Evolutionary conservation across 768 basidiomycete species (phyloP), one percentile per base, ranked within the genome.

Genomic region (Gyrodon lividus): DNA sequence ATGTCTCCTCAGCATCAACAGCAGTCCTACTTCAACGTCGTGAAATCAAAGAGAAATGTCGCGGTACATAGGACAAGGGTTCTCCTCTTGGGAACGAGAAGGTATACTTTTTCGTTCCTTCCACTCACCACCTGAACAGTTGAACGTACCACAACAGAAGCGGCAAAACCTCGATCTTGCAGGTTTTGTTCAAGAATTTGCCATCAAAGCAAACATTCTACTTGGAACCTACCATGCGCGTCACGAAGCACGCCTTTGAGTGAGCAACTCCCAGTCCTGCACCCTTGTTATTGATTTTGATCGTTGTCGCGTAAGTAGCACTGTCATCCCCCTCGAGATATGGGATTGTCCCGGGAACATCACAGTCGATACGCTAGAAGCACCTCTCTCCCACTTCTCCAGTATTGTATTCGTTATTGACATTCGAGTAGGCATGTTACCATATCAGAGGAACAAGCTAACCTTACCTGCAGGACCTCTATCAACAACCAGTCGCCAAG

Each of bases 291-390:
- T 10, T n/a, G 13, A 6, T 23, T 4, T 3, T n/a, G 13, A 1
- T n/a, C 22, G 20, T 14, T 17, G 17, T 48, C 17, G 14, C 26
- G 8, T 20, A 50, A 56, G 41, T 68, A 97, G 95, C 70, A 88
- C 93, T 37, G 84, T 96, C 56, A 85, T 97, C 55, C 92, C 93
- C 1, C 80, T 98, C 33, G 91, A 97, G 66, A 83, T 98, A 65
- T 97, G 92, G 92, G 94, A 97, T 64, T 92, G 92, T 60, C 96
- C 95, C 0, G 90, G 89, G 22, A 92, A 87, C 53, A 81, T 85
- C 49, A 84, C 91, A 4, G 80, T 87, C 12, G 87, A 92, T 20
- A 80, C 84, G n/a, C 77, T 96, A 10, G 85, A 82, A 19, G 77
- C 81, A 7, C 81, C 88, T 7, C 77, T 97, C 33, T 81, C 84